Evolutionary conservation across 306 rosid genomes (phyloP), one percentile per base, ranked within the genome.

Genomic region (Lotus japonicus): DNA sequence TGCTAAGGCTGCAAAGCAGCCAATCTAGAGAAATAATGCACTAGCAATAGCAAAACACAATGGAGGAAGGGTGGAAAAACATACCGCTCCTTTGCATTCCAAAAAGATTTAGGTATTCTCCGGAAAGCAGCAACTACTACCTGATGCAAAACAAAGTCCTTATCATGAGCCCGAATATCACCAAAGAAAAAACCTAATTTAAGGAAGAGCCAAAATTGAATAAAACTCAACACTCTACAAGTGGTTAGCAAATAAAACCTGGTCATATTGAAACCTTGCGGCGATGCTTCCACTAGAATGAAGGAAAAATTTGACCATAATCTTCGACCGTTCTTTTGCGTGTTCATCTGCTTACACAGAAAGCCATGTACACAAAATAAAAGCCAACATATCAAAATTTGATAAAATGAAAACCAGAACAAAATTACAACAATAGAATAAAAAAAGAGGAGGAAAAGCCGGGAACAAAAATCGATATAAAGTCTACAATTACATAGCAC

Each of bases 71-170:
- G 10, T 46, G 48, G 59, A 58, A 23, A 16, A 15, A 62, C 35
- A 19, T 18, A 89, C 96, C 97, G 81, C 78, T 90, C 98, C 61
- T 84, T 90, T 7, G 87, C 89, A 77, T 85, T 76, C 97, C 98
- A 94, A 46, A 80, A 63, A 65, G 96, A 81, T 76, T 81, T 94
- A 44, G 94, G 86, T 60, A 90, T 84, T 79, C 60, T 80, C 21
- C 87, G 89, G 49, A 88, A 66, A 41, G 92, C 92, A 70, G 77
- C 77, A 49, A 94, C 74, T 45, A 90, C 66, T 45, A 14, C 82
- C 98, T 92, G 81, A 38, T 23, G 52, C 58, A 79, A 77, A 56
- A 69, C 53, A 58, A 57, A 55, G 28, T 44, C 21, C 12, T 67
- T 43, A 15, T 18, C 78, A 76, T 70, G 13, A 70, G 67, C 51